Percentiles rank a stretch among this genome's conserved stretches.
phyloP scores from a whole-genome alignment of 2,329 filamentous ascomycete species.

The Monosporascus sp. region DNA sequence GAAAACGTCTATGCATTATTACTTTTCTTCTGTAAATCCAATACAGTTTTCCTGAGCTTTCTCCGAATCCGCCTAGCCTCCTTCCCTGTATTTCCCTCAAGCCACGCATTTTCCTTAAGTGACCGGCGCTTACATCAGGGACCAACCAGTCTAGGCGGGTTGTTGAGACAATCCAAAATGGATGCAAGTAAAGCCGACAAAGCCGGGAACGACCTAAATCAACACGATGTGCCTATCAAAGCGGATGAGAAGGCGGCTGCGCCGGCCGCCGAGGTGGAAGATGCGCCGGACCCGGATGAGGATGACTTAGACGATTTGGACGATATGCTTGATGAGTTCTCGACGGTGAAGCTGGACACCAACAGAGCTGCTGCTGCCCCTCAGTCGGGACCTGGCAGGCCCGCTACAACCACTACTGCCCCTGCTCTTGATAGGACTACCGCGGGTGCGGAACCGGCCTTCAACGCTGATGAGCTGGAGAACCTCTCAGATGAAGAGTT shows the following conservation, averaged over 20 bases:
- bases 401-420: slow-evolving; percentile 13
- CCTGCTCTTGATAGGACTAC: slow-evolving; percentile 9
- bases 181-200: slow-evolving; percentile 11
- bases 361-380: slow-evolving; percentile 30
- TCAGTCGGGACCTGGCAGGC: slow-evolving; percentile 17
- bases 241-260: slow-evolving; percentile 18
- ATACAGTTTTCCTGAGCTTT: no score
- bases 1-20: no score
- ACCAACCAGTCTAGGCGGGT: no score
- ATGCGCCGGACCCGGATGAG: slow-evolving; percentile 84
- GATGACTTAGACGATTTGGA: slow-evolving; percentile 90
- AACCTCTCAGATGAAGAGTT: slow-evolving; percentile 69
- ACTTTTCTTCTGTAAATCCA: no score
- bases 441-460: slow-evolving; percentile 16
- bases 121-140: not conserved
- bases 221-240: slow-evolving; percentile 10
- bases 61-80: not conserved
- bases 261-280: slow-evolving; percentile 33
- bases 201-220: slow-evolving; percentile 9
- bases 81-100: not conserved
- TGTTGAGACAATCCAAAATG: slow-evolving; percentile 9
- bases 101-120: not conserved
- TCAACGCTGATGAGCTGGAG: slow-evolving; percentile 26
- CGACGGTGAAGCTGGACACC: slow-evolving; percentile 53
- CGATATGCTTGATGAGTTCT: slow-evolving; percentile 92